Evolutionary conservation across 208 protist species (phyloP), one percentile per base, ranked within the genome.

Genomic region (Angomonas deanei): DNA sequence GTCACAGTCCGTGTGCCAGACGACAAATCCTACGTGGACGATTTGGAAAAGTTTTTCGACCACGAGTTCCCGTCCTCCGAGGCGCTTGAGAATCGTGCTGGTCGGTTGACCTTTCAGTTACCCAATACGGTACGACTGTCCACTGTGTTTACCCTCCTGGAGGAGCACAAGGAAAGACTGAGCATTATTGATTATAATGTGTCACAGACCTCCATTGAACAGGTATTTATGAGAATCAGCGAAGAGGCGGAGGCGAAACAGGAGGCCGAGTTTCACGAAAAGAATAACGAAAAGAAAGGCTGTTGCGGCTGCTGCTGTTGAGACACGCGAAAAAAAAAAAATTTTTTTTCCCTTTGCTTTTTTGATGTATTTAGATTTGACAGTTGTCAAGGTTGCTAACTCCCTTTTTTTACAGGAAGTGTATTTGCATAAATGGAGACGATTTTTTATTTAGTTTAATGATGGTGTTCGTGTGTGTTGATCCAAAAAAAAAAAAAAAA

Each of bases 221-320:
- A 92, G 60, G 86, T 96, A 2, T 96, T 96, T 71, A 52, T 97
- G 32, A 73, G 80, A 54, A 89, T 92, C 64, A 90, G 73, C 55
- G 74, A 77, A 61, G 72, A 74, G 66, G 76, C 75, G 11, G 76
- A 80, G 36, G 66, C 13, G 21, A 56, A 68, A 49, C 56, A 75
- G 33, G 72, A 72, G 49, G 68, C 68, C 27, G 69, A 71, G 66
- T 32, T 63, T n/a, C 38, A 28, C 3, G 61, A 70, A 49, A 26
- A 48, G 34, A 10, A 52, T 2, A 39, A 58, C 30, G 3, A 55
- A 23, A 71, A 56, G 34, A 71, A 60, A 55, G 4, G 39, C 23
- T 71, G 64, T 50, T 59, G 59, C 30, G 8, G 63, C 24, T 70
- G 70, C 64, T 59, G 57, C 31, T 62, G 36, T 47, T 62, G 59